phyloP scores from a whole-genome alignment of 805 yeast species.

The Schwanniomyces polymorphus region DNA sequence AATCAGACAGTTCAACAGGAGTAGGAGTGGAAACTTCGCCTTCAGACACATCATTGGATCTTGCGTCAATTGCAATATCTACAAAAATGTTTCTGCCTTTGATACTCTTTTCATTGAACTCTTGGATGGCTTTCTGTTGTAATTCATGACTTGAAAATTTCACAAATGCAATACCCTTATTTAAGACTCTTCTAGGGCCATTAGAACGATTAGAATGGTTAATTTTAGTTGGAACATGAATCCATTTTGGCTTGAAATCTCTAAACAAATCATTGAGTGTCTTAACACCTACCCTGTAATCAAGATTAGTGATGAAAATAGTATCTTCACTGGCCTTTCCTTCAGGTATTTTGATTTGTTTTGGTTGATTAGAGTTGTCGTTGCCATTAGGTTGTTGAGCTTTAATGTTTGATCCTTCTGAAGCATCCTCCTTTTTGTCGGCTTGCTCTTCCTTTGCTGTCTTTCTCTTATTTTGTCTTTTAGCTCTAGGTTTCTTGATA shows the following conservation, averaged over 20 bases:
- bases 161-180: slow-evolving; percentile 68
- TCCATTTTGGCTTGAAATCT: slow-evolving; percentile 54
- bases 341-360: slow-evolving; percentile 29
- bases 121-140: slow-evolving; percentile 70
- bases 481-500: not conserved
- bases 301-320: slow-evolving; percentile 61
- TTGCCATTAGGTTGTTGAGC: slow-evolving; percentile 3
- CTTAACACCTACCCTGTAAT: slow-evolving; percentile 47
- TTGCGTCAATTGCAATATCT: slow-evolving; percentile 70
- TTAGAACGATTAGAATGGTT: slow-evolving; percentile 45
- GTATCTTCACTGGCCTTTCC: slow-evolving; percentile 60
- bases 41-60: slow-evolving; percentile 26
- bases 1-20: not conserved
- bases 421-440: not conserved
- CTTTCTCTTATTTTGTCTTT: slow-evolving; percentile 2
- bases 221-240: slow-evolving; percentile 56
- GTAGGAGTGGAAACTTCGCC: slow-evolving; percentile 16
- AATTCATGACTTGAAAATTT: slow-evolving; percentile 58
- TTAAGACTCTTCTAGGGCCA: slow-evolving; percentile 46
- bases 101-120: slow-evolving; percentile 64
- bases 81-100: slow-evolving; percentile 68
- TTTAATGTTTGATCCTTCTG: not conserved
- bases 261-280: slow-evolving; percentile 47
- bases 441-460: not conserved
- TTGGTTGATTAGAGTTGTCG: slow-evolving; percentile 6